These are phyloP conservation scores for Ambrosiella xylebori DNA, from an alignment of 2,329 filamentous ascomycete genomes.

Conservation along the genomic window DNA sequence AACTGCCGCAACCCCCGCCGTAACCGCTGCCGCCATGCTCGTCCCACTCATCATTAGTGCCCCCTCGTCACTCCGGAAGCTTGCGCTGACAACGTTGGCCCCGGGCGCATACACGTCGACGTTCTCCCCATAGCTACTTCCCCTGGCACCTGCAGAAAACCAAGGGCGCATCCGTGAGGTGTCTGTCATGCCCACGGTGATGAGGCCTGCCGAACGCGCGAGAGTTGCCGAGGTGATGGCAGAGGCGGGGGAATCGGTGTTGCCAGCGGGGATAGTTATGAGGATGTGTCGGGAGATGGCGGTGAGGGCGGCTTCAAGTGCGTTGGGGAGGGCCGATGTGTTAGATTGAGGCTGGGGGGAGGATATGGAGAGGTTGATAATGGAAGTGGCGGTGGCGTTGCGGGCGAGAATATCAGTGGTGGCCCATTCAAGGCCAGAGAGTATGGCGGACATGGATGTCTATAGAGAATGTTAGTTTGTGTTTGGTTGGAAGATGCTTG, in stretches of 20 bases:
- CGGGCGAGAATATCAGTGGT: slow-evolving; percentile 18
- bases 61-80: neutral
- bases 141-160: neutral
- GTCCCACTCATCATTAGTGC: neutral
- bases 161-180: neutral
- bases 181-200: neutral
- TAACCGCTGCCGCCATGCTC: too few species aligned
- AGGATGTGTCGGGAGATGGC: neutral
- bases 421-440: slow-evolving; percentile 23
- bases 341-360: slow-evolving; percentile 11
- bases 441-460: slow-evolving; percentile 16
- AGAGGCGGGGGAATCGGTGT: neutral
- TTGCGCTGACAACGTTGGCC: neutral
- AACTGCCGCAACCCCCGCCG: neutral
- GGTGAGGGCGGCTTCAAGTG: neutral
- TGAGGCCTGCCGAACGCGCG: neutral
- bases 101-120: neutral
- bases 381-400: slow-evolving; percentile 17
- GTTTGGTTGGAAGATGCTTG: neutral
- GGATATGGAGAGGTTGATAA: slow-evolving; percentile 28
- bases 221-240: neutral
- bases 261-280: neutral
- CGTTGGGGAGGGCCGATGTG: neutral
- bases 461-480: neutral
- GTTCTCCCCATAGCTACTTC: neutral